phyloP scores from a whole-genome alignment of 441 rosid genomes.

The Raphanus hybrid region DNA sequence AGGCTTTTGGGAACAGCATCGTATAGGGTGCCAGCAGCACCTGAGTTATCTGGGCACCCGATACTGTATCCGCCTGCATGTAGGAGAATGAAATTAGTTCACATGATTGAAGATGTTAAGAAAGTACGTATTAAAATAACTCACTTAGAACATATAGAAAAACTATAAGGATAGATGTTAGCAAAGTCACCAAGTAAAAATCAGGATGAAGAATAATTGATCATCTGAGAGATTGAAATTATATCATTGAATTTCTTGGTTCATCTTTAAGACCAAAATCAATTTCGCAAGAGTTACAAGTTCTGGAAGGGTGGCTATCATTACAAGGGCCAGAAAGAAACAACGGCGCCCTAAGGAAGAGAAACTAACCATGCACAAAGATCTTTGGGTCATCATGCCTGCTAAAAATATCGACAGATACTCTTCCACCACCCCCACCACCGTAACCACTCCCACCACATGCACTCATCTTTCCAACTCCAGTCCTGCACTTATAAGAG shows the following conservation, averaged over 20 bases:
- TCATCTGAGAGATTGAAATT: too few relatives aligned
- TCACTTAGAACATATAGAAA: too few relatives aligned
- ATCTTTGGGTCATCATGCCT: constrained; percentile 92
- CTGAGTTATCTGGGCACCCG: constrained; percentile 90
- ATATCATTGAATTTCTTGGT: too few relatives aligned
- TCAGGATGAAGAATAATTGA: too few relatives aligned
- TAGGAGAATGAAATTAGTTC: neutral
- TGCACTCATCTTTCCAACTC: constrained; percentile 89
- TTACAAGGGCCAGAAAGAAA: constrained; percentile 16
- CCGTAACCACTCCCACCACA: constrained; percentile 96
- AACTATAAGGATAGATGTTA: too few relatives aligned
- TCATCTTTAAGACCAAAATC: too few relatives aligned
- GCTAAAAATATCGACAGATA: constrained; percentile 91
- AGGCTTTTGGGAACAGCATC: constrained; percentile 99
- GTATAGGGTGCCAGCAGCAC: constrained; percentile 96
- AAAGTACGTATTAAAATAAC: too few relatives aligned
- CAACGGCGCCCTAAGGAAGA: constrained; percentile 11
- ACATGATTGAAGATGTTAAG: too few relatives aligned
- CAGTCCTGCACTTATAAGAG: constrained; percentile 79
- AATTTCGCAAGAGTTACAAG: too few relatives aligned
- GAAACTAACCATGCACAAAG: constrained; percentile 89
- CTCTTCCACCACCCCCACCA: constrained; percentile 99
- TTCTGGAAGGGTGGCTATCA: constrained; percentile 7
- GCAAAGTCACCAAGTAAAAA: too few relatives aligned
- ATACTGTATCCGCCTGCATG: constrained; percentile 81